These are phyloP conservation scores for Saccharomycopsis synnaedendra DNA, from an alignment of 805 yeast species.

Conservation along the genomic window DNA sequence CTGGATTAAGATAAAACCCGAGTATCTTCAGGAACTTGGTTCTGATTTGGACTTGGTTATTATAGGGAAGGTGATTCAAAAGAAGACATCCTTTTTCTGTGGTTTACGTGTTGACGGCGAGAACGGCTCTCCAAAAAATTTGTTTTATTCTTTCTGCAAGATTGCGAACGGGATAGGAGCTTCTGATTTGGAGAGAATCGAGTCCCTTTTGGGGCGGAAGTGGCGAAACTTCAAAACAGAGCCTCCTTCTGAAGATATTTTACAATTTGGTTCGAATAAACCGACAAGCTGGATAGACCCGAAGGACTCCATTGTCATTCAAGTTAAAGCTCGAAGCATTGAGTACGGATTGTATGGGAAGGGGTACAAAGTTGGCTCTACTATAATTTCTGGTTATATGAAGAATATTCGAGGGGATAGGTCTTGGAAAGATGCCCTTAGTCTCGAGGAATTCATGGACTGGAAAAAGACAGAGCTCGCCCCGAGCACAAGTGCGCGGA, in stretches of 20 bases:
- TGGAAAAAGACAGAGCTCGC: constrained; percentile 20
- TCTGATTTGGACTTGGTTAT: constrained; percentile 73
- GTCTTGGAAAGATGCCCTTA: constrained; percentile 40
- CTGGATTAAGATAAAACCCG: constrained; percentile 93
- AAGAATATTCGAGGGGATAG: constrained; percentile 61
- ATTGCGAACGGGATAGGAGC: constrained; percentile 78
- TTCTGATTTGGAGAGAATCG: constrained; percentile 49
- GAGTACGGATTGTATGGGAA: constrained; percentile 32
- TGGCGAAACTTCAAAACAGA: constrained; percentile 39
- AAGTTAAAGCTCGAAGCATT: constrained; percentile 72
- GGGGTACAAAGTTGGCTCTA: constrained; percentile 52
- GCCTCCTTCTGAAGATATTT: constrained; percentile 29
- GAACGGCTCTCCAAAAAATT: constrained; percentile 6
- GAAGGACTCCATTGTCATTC: constrained; percentile 62
- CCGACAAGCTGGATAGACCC: constrained; percentile 82
- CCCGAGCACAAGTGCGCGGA: constrained; percentile 14
- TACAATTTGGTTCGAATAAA: constrained; percentile 30
- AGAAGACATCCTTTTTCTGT: constrained; percentile 60
- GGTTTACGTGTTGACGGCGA: constrained; percentile 43
- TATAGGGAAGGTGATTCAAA: constrained; percentile 67
- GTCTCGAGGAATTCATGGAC: constrained; percentile 40
- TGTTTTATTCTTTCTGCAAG: constrained; percentile 57
- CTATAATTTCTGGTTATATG: constrained; percentile 71
- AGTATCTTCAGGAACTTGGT: constrained; percentile 75
- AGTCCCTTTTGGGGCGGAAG: constrained; percentile 35